Conservation (phyloP, 192 early-diverging fungal species). For the Rhizophagus prolifer region DNA sequence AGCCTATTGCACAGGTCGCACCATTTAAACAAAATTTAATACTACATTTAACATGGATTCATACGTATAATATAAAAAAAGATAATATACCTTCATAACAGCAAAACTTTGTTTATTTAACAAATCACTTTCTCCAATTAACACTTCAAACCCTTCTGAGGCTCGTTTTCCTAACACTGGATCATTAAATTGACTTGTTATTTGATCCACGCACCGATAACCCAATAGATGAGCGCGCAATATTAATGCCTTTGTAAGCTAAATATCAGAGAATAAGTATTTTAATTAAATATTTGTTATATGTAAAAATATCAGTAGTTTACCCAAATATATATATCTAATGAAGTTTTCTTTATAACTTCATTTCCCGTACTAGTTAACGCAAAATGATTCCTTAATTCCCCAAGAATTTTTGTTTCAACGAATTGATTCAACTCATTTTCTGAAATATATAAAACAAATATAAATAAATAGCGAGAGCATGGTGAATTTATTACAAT, state of each 20-base stretch:
- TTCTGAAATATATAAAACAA: slow-evolving; percentile 27
- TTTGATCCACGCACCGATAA: slow-evolving; percentile 50
- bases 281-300: not conserved
- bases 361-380: not conserved
- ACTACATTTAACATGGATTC: not conserved
- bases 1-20: slow-evolving; percentile 41
- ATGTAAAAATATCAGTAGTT: not conserved
- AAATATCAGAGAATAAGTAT: slow-evolving; percentile 10
- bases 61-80: not conserved
- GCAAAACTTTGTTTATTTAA: slow-evolving; percentile 73
- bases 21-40: not conserved
- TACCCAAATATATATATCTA: slow-evolving; percentile 34
- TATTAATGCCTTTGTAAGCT: slow-evolving; percentile 69
- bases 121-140: slow-evolving; percentile 75
- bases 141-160: slow-evolving; percentile 66
- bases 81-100: slow-evolving; percentile 50
- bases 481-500: not conserved
- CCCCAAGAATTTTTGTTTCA: slow-evolving; percentile 15
- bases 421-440: slow-evolving; percentile 34
- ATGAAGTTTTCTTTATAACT: slow-evolving; percentile 1
- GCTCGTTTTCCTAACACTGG: slow-evolving; percentile 47
- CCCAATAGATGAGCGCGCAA: slow-evolving; percentile 51
- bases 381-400: slow-evolving; percentile 6
- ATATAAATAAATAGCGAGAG: not conserved
- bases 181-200: slow-evolving; percentile 55